Evolutionary conservation across 257 asterid species (phyloP), one percentile per base, ranked within the genome.

Genomic region (Echites panduratus): DNA sequence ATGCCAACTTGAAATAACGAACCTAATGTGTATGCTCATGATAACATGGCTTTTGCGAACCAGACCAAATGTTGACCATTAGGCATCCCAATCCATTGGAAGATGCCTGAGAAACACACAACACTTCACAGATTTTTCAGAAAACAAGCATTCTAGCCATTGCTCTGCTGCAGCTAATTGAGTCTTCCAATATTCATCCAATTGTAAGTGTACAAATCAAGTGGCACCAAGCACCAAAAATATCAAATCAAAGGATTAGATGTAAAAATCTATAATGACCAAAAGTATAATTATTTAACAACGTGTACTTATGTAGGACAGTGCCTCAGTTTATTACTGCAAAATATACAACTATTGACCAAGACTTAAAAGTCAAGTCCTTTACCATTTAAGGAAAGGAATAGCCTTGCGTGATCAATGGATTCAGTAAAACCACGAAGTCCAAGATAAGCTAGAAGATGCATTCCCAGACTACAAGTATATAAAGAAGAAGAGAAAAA

Each of bases 41-140:
- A 29, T 8, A 14, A 50, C 20, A 69, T 6, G n/a, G n/a, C 59
- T 16, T 47, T n/a, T 32, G 12, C 0, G 13, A 0, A 7, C 61
- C 48, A 48, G 59, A 45, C 3, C 49, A 27, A 45, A 48, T 12
- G 24, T 24, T 19, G 4, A 62, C 7, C 13, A 49, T 63, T 17
- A 48, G 35, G 52, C n/a, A 48, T 35, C 26, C 9, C 14, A 45
- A 63, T 50, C 26, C 7, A 38, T 22, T 26, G n/a, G 56, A 71
- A 71, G 43, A 12, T 49, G 27, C 61, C 49, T 5, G 10, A 24
- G 67, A 73, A 73, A 41, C 70, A 73, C 62, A 19, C 70, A 62
- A 62, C 9, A 10, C 19, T 9, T 61, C 22, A 44, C 50, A 32
- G 41, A 50, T 62, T 64, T 68, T 19, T 48, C 20, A 3, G 54